Base-by-base conservation (phyloP, 257 asterid genomes). In the Buddleja alternifolia region DNA sequence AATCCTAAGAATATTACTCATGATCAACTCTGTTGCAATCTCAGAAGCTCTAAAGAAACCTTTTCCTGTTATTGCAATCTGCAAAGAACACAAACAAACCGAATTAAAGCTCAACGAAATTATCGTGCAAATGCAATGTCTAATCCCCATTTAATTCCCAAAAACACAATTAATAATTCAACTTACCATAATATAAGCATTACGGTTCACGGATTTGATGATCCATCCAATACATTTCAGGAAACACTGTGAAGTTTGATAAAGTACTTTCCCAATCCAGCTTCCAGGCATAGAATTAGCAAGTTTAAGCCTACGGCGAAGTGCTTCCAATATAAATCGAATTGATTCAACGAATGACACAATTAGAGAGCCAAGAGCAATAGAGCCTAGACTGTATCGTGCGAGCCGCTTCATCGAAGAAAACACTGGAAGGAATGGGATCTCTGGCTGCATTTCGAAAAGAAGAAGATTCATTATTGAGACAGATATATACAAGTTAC, bases 61-160 rank as follows among this genome's bases (percentile, higher is more conserved):
- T 79, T 94, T 92, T 72, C 99, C 98, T 4, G 92, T 91, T 66
- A 94, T 94, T 11, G 99, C 99, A 74, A 94, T 89, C 99, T 94
- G 86, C 34, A 72, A 68, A 59, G 25, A 36, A 77, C 20, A 16
- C 32, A 19, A 8, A n/a, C 10, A 54, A 16, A 52, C 16, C 19
- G 67, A 37, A 24, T 10, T 5, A 16, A 42, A 51, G n/a, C 50
- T 66, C 21, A 15, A 21, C 7, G 21, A 37, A 12, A 23, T 5
- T 29, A 9, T 8, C 8, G 40, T 36, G 72, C 72, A 14, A 54
- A 66, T 66, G 17, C 23, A 51, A 37, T 51, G 58, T 44, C 2
- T 9, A 17, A 41, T 25, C 25, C 17, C 40, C 12, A 11, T 17
- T 53, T n/a, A n/a, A 37, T 12, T 29, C 29, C 24, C 53, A 29